Conservation (phyloP, 2,329 filamentous ascomycete genomes). For the Trichoderma breve region DNA sequence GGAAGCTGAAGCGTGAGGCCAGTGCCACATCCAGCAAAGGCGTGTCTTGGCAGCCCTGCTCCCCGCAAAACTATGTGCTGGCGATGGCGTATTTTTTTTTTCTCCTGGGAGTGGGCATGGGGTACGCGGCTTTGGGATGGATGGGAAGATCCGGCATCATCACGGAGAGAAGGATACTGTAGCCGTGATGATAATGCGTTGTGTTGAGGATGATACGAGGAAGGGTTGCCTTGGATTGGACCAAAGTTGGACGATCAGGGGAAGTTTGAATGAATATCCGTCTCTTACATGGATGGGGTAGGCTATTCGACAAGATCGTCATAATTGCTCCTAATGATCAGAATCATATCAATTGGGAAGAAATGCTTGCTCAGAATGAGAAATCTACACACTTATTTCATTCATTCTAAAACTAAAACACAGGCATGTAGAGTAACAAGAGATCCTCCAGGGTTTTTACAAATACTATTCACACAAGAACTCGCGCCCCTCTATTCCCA, state of each 20-base stretch:
- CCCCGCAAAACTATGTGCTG: not conserved
- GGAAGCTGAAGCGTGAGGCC: not conserved
- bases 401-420: not conserved
- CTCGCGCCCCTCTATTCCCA: slow-evolving; percentile 5
- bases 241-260: not conserved
- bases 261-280: not conserved
- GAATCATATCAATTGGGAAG: not conserved
- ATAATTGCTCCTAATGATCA: not conserved
- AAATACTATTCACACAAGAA: not conserved
- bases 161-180: not conserved
- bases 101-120: not conserved
- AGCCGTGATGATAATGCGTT: not conserved
- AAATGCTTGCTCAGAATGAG: not conserved
- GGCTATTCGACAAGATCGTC: not conserved
- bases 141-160: not conserved
- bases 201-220: not conserved
- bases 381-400: not conserved
- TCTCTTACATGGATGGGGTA: not conserved
- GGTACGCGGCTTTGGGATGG: not conserved
- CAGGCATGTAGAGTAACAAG: not conserved
- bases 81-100: not conserved
- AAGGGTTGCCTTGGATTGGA: not conserved
- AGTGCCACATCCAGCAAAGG: not conserved
- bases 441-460: not conserved
- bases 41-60: slow-evolving; percentile 3